Evolutionary conservation across 495 filamentous ascomycete species (phyloP).

Genomic region (Aspergillus egyptiacus): DNA sequence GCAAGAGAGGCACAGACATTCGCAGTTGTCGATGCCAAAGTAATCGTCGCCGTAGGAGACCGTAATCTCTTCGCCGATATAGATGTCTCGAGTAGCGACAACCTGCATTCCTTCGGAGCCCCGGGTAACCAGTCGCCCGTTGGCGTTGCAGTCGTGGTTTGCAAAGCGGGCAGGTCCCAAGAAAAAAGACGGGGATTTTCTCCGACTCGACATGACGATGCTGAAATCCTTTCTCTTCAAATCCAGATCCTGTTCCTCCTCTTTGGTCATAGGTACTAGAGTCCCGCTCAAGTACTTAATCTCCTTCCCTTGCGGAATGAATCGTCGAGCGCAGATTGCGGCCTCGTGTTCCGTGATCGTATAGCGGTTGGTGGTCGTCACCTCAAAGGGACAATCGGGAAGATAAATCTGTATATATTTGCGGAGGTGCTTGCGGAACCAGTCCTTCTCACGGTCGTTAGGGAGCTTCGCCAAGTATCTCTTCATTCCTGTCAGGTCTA

Average conservation of each 20-base stretch:
- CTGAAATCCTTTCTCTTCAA: constrained; percentile 84
- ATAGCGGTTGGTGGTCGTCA: constrained; percentile 91
- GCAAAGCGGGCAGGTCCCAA: constrained; percentile 93
- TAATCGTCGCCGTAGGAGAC: constrained; percentile 94
- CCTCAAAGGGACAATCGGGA: constrained; percentile 89
- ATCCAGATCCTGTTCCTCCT: constrained; percentile 79
- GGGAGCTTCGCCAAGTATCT: constrained; percentile 61
- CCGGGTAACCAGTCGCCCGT: constrained; percentile 75
- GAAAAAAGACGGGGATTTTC: constrained; percentile 81
- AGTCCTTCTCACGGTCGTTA: constrained; percentile 74
- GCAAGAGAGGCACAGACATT: constrained; percentile 87
- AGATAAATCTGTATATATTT: constrained; percentile 92
- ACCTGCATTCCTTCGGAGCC: constrained; percentile 85
- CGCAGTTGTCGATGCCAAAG: constrained; percentile 90
- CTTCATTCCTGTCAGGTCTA: constrained; percentile 65
- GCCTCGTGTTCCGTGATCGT: constrained; percentile 87
- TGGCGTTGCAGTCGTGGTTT: constrained; percentile 95
- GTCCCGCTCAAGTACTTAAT: constrained; percentile 89
- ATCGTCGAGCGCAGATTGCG: constrained; percentile 72
- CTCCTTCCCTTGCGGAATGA: constrained; percentile 71
- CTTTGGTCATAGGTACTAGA: constrained; percentile 79
- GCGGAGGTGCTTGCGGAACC: constrained; percentile 79
- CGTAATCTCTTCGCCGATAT: constrained; percentile 88
- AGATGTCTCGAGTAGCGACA: constrained; percentile 70
- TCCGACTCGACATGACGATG: constrained; percentile 87